Evolutionary conservation across 177 flowering plant genomes (phyloP), one percentile per base, ranked within the genome.

Genomic region (Vitis hybrid): DNA sequence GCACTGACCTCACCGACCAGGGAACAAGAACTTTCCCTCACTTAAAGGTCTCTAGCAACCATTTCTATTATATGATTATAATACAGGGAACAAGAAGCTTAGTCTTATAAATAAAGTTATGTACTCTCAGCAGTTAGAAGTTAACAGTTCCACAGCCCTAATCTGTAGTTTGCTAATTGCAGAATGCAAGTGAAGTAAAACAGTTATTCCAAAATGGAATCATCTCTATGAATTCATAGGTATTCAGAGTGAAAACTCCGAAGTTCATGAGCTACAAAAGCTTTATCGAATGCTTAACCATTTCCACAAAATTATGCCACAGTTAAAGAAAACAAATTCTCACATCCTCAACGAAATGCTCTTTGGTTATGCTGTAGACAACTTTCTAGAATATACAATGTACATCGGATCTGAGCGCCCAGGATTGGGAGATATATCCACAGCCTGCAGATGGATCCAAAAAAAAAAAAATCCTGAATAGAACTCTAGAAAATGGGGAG

Each of bases 331-430:
- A 0, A 26, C 29, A 26, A 26, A 26, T n/a, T 53, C 21, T 49
- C n/a, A 16, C 0, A 7, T 22, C 7, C 33, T 52, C 16, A 49
- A 14, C 5, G 29, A 26, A 26, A 3, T 26, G 29, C 29, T 16
- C 11, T 53, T 21, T 49, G 59, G 13, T 75, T 68, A 78, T 26
- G 85, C 89, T 48, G 80, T 74, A 39, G 80, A 70, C 16, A 83
- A 67, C 75, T 94, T 94, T 78, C 89, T 86, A 2, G 98, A 89
- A 74, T 84, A 83, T 0, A 94, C 97, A 72, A 92, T 76, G 72
- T 89, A 94, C 96, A 94, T 85, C 0, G 98, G 98, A 70, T 94
- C 97, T 19, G 97, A 84, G 29, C 92, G 91, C 60, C 97, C 98
- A 15, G 95, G 97, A 45, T 89, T 92, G 10, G 97, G 97, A 69